These are phyloP conservation scores for Collariella sp. DNA, from an alignment of 495 filamentous ascomycete species.

Conservation along the genomic window DNA sequence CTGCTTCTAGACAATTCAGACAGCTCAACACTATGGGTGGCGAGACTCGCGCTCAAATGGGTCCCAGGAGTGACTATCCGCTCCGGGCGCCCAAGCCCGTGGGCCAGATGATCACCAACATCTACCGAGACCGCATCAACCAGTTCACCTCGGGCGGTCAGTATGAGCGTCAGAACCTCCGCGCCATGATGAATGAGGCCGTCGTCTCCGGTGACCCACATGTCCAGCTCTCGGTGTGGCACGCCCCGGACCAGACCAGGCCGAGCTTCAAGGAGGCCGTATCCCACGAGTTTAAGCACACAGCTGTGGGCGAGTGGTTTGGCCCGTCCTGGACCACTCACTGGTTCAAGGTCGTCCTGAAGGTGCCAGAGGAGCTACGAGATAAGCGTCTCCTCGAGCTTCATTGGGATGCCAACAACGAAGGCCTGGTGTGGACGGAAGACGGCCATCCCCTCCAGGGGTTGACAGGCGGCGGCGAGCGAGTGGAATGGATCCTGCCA, in stretches of 20 bases:
- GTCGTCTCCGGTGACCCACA: constrained; percentile 60
- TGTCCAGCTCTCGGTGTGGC: constrained; percentile 82
- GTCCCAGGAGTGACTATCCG: constrained; percentile 37
- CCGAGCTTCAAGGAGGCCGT: constrained; percentile 88
- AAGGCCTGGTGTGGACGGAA: constrained; percentile 83
- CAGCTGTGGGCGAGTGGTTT: constrained; percentile 67
- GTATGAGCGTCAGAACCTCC: constrained; percentile 70
- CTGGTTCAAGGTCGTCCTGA: constrained; percentile 83
- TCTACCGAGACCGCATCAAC: constrained; percentile 77
- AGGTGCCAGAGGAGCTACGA: constrained; percentile 60
- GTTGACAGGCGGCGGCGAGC: constrained; percentile 82
- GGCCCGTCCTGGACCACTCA: constrained; percentile 98
- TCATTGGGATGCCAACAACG: constrained; percentile 89
- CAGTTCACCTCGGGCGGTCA: constrained; percentile 75
- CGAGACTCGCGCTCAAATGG: constrained; percentile 22
- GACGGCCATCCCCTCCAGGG: constrained; percentile 87
- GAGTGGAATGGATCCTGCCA: constrained; percentile 84
- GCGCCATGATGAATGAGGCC: constrained; percentile 69
- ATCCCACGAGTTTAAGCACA: constrained; percentile 66
- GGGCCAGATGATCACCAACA: constrained; percentile 76
- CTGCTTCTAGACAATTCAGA: background rate
- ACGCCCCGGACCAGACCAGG: constrained; percentile 65
- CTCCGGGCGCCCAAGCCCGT: constrained; percentile 41
- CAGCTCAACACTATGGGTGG: constrained; percentile 21
- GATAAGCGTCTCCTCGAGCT: constrained; percentile 77